Conservation (phyloP, 176 grass and related monocot species). For the Lolium perenne region DNA sequence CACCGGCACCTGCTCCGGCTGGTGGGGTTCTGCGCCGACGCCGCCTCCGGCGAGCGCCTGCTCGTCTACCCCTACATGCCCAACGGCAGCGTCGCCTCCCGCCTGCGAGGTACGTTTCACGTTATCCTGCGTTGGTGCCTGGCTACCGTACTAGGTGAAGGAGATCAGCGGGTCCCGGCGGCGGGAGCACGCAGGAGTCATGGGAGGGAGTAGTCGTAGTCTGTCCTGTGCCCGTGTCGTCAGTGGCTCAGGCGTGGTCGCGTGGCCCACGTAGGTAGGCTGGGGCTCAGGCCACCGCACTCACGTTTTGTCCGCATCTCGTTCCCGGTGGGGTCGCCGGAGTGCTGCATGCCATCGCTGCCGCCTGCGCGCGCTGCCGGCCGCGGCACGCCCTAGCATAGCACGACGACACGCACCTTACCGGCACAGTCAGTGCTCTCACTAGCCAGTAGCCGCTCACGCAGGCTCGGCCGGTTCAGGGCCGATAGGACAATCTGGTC, state of each 20-base stretch:
- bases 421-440: not conserved
- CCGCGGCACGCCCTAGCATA: slow-evolving; percentile 2
- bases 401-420: not conserved
- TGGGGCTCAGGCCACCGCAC: slow-evolving; percentile 16
- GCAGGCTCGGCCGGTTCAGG: no score
- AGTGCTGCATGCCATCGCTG: slow-evolving; percentile 37
- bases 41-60: slow-evolving; percentile 69
- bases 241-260: slow-evolving; percentile 45
- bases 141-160: not conserved
- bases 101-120: slow-evolving; percentile 68
- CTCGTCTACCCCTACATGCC: slow-evolving; percentile 97
- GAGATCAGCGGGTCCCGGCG: not conserved
- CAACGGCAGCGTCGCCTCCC: slow-evolving; percentile 88
- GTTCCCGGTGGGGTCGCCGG: not conserved
- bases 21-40: slow-evolving; percentile 73
- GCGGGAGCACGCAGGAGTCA: slow-evolving; percentile 42
- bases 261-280: not conserved
- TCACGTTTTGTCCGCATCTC: slow-evolving; percentile 53
- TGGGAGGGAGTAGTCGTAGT: slow-evolving; percentile 35
- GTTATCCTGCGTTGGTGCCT: not conserved
- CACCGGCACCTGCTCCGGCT: slow-evolving; percentile 94
- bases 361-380: not conserved
- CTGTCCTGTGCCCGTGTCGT: not conserved
- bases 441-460: not conserved
- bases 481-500: no score